Evolutionary conservation across 352 stramenopile species (phyloP).

Genomic region (Phytophthora pinifolia): DNA sequence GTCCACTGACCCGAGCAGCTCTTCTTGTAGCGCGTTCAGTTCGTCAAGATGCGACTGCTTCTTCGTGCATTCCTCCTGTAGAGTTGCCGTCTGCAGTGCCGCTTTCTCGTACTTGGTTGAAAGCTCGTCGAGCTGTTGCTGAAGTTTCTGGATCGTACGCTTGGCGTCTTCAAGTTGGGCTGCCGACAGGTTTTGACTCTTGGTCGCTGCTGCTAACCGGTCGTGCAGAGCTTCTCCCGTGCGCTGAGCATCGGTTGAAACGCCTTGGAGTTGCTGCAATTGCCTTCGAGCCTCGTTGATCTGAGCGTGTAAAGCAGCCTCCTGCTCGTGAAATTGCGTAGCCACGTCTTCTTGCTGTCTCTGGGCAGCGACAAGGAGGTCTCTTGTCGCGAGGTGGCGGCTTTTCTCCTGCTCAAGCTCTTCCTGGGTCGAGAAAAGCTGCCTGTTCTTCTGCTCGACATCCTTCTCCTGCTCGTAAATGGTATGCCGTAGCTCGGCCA

Average conservation of each 20-base stretch:
- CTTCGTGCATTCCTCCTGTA: constrained; percentile 24
- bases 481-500: constrained; percentile 75
- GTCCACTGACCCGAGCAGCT: constrained; percentile 60
- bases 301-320: constrained; percentile 29
- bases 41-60: constrained; percentile 51
- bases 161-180: constrained; percentile 31
- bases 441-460: constrained; percentile 29
- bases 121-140: constrained; percentile 16
- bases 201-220: constrained; percentile 20
- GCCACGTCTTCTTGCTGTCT: constrained; percentile 23
- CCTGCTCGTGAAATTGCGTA: constrained; percentile 27
- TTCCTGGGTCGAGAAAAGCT: constrained; percentile 9
- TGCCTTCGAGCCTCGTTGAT: constrained; percentile 33
- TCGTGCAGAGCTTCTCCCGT: constrained; percentile 26
- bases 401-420: constrained; percentile 34
- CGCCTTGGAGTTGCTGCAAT: constrained; percentile 27
- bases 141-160: constrained; percentile 16
- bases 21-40: constrained; percentile 67
- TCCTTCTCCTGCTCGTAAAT: constrained; percentile 75
- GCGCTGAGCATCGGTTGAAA: constrained; percentile 12
- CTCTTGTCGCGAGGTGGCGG: constrained; percentile 18
- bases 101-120: constrained; percentile 25
- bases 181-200: constrained; percentile 29
- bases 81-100: constrained; percentile 1
- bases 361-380: constrained; percentile 19